Evolutionary conservation across 331 rosid species (phyloP), one percentile per base, ranked within the genome.

Genomic region (Acacia pycnantha): DNA sequence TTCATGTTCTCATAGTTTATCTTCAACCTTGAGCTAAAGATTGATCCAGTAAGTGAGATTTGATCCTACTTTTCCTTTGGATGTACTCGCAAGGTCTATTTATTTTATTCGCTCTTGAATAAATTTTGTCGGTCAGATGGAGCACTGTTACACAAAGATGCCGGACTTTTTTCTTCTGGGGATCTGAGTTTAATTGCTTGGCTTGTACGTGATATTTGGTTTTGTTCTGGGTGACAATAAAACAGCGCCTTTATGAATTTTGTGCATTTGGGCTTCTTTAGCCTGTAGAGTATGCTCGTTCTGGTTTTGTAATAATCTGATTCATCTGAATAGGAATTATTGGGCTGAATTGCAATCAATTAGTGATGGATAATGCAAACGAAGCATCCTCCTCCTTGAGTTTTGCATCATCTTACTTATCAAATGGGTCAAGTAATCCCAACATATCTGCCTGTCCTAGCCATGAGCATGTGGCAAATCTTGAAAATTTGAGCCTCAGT

Each of bases 371-470:
- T 85, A 73, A 73, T 75, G 75, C 84, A 54, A 91, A 88, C 65
- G 98, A 93, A 78, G 86, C 87, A 50, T 87, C 98, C 13, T 92
- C 97, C 41, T 85, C 95, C 79, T 86, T 91, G 86, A 95, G 94
- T 86, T 93, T 95, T 81, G 88, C 90, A 27, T 93, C 97, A 33
- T 92, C 98, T 22, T 83, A 82, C 72, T 68, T 93, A 46, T 93
- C 99, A 74, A 91, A 95, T 88, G 96, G 94, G 65, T 86, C 94
- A 4, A 84, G 86, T 69, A 35, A 80, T 74, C 82, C 85, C 82
- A 84, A 91, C 83, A 77, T 73, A 54, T 77, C 85, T 65, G 87
- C 86, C 79, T 77, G 87, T 4, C 75, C 85, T 44, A 83, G 82
- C 83, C 73, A 82, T 62, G 97, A 88, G 24, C 85, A 86, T 48